These are phyloP conservation scores for Aspergillus vadensis DNA, from an alignment of 2,329 filamentous ascomycete species.

Conservation along the genomic window DNA sequence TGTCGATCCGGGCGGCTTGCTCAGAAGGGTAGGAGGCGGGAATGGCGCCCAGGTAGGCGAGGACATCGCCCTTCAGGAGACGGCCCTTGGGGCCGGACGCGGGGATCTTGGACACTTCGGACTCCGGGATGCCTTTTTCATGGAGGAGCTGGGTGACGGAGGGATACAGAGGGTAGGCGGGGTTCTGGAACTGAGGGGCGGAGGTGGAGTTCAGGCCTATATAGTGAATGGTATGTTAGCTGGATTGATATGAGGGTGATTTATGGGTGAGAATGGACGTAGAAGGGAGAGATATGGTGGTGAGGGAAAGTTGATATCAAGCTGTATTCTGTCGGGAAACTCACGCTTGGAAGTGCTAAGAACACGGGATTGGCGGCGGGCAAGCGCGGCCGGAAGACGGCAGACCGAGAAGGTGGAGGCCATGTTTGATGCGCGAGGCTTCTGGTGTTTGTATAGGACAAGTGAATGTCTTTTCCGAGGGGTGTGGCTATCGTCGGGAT, in stretches of 20 bases:
- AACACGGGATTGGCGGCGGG: constrained; percentile 37
- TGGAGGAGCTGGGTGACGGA: constrained; percentile 82
- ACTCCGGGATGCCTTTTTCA: constrained; percentile 73
- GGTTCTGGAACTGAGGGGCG: constrained; percentile 42
- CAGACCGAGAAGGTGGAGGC: constrained; percentile 36
- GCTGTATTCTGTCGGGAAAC: constrained; percentile 23
- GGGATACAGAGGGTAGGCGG: constrained; percentile 60
- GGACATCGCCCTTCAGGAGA: constrained; percentile 90
- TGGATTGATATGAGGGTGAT: constrained; percentile 13
- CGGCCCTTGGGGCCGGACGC: constrained; percentile 85
- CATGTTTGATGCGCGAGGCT: constrained; percentile 28
- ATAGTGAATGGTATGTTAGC: background rate
- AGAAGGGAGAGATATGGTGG: background rate
- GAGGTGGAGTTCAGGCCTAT: constrained; percentile 41
- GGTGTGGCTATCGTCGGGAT: constrained; percentile 1
- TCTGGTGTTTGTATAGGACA: background rate
- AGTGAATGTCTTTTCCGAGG: constrained; percentile 3
- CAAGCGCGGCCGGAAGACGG: constrained; percentile 38
- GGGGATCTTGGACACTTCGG: constrained; percentile 77
- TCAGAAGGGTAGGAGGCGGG: constrained; percentile 69
- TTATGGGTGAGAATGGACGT: background rate
- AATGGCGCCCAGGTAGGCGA: constrained; percentile 83
- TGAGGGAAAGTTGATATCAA: constrained; percentile 2
- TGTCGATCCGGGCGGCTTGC: constrained; percentile 70
- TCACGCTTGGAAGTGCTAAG: constrained; percentile 37